Conservation (phyloP, 2,329 filamentous ascomycete genomes). For the Sporothrix humicola region DNA sequence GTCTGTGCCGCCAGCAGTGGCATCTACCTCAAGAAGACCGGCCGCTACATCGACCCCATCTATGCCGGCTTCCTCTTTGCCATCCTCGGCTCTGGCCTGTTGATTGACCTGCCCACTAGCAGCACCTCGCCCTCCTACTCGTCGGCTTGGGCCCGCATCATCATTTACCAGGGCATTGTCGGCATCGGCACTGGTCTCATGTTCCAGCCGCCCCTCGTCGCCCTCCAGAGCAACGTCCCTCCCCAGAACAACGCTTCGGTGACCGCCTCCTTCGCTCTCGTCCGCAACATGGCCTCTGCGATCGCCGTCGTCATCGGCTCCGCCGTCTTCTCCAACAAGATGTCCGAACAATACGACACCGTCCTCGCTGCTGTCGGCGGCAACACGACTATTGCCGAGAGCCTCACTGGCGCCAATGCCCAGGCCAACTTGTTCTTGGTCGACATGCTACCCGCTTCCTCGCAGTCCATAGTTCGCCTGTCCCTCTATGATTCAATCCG, state of each 20-base stretch:
- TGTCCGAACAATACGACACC: slow-evolving; percentile 31
- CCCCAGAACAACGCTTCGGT: slow-evolving; percentile 63
- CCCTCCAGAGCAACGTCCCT: slow-evolving; percentile 64
- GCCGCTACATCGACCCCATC: slow-evolving; percentile 58
- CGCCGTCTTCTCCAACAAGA: slow-evolving; percentile 37
- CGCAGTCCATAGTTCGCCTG: slow-evolving; percentile 52
- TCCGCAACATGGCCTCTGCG: slow-evolving; percentile 52
- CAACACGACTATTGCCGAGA: slow-evolving; percentile 4
- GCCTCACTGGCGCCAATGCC: slow-evolving; percentile 34
- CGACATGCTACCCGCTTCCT: slow-evolving; percentile 49
- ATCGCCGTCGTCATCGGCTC: slow-evolving; percentile 37
- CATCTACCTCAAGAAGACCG: slow-evolving; percentile 41
- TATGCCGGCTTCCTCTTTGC: slow-evolving; percentile 56
- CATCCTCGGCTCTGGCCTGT: slow-evolving; percentile 61
- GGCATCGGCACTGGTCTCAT: slow-evolving; percentile 64
- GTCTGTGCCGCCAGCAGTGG: slow-evolving; percentile 49
- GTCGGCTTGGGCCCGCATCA: slow-evolving; percentile 47
- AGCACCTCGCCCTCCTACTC: slow-evolving; percentile 47
- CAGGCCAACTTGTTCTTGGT: slow-evolving; percentile 53
- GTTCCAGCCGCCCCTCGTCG: slow-evolving; percentile 65
- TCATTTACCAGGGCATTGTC: slow-evolving; percentile 60
- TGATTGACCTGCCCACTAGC: slow-evolving; percentile 55
- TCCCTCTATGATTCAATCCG: slow-evolving; percentile 57
- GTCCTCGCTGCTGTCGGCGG: slow-evolving; percentile 33
- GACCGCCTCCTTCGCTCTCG: slow-evolving; percentile 63